A percentile compares a stretch with the other conserved stretches of the same genome.
These are phyloP conservation scores for Aspergillus leporis DNA, from an alignment of 495 filamentous ascomycete genomes.

Conservation along the genomic window DNA sequence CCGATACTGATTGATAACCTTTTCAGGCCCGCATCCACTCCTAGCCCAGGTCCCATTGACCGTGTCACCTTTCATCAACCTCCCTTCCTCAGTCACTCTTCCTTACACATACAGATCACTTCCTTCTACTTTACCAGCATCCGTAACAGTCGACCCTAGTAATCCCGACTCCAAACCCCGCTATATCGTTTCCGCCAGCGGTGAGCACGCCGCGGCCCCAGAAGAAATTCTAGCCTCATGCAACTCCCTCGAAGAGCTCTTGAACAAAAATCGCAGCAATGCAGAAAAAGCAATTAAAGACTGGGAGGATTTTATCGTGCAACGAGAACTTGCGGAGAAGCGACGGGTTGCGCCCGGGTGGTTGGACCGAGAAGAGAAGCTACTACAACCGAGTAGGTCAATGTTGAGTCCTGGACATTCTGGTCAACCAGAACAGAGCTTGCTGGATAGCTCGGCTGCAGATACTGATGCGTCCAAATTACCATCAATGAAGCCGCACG, in stretches of 20 bases:
- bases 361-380: constrained; percentile 83
- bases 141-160: constrained; percentile 57
- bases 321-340: constrained; percentile 89
- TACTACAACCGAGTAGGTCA: constrained; percentile 66
- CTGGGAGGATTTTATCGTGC: constrained; percentile 69
- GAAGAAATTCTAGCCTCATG: constrained; percentile 81
- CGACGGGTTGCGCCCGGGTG: constrained; percentile 88
- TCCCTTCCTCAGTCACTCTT: constrained; percentile 85
- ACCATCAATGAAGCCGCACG: constrained; percentile 51
- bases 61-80: constrained; percentile 90
- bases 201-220: constrained; percentile 76
- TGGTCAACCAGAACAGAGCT: constrained; percentile 39
- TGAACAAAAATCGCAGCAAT: constrained; percentile 61
- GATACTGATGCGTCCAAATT: constrained; percentile 39
- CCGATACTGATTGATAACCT: constrained; percentile 18
- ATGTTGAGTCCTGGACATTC: constrained; percentile 9
- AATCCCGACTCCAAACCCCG: constrained; percentile 49
- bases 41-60: constrained; percentile 90
- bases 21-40: constrained; percentile 74
- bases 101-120: constrained; percentile 94
- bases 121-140: constrained; percentile 79
- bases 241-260: constrained; percentile 70
- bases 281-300: constrained; percentile 63
- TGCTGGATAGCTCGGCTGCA: constrained; percentile 47
- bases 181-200: constrained; percentile 71